Evolutionary conservation across 2,329 filamentous ascomycete genomes (phyloP).

Genomic region (Trichophyton benhamiae): DNA sequence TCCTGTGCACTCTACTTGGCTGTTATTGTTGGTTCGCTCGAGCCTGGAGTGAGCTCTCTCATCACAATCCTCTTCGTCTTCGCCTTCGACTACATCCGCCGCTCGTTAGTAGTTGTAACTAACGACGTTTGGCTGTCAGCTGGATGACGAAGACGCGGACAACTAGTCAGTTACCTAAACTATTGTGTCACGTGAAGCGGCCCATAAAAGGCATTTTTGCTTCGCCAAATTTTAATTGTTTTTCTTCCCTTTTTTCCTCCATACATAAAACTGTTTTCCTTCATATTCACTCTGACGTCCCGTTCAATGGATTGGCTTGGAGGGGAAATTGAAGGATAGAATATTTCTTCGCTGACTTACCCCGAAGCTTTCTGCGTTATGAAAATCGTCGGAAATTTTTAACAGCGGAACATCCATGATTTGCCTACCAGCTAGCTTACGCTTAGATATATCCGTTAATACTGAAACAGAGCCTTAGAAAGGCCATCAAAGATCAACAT

Average conservation of each 20-base stretch:
- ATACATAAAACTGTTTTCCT: slow-evolving; percentile 32
- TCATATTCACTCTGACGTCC: slow-evolving; percentile 38
- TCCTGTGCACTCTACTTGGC: not conserved
- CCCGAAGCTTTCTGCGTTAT: slow-evolving; percentile 32
- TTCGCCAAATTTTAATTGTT: slow-evolving; percentile 13
- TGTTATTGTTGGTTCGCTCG: not conserved
- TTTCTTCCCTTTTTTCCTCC: slow-evolving; percentile 26
- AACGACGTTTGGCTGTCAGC: not conserved
- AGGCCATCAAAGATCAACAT: too few relatives aligned
- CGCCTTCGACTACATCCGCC: not conserved
- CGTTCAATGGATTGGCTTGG: slow-evolving; percentile 27
- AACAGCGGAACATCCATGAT: slow-evolving; percentile 29
- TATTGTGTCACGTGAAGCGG: slow-evolving; percentile 5
- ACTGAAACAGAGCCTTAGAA: not conserved
- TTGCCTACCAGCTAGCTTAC: not conserved
- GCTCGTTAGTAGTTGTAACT: not conserved
- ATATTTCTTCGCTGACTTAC: slow-evolving; percentile 31
- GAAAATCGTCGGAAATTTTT: slow-evolving; percentile 38
- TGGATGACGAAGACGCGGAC: not conserved
- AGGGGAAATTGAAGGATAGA: slow-evolving; percentile 40
- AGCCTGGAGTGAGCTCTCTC: not conserved
- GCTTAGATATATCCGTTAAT: not conserved
- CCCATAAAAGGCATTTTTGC: slow-evolving; percentile 20
- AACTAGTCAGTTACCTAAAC: not conserved
- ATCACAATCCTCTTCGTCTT: not conserved